Base-by-base conservation (phyloP, 2,329 filamentous ascomycete genomes). In the Mariannaea elegans region DNA sequence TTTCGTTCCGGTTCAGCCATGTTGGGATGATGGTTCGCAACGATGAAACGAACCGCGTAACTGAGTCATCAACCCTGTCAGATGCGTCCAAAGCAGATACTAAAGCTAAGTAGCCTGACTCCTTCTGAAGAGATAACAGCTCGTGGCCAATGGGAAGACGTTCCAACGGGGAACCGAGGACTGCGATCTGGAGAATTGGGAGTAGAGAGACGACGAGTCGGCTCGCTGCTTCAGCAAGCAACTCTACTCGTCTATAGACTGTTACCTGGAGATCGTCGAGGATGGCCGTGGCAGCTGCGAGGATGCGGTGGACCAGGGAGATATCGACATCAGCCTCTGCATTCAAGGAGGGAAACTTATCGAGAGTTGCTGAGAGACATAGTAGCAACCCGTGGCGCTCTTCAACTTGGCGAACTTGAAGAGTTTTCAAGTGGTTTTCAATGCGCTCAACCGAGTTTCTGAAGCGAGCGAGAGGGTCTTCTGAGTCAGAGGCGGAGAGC, bases 321-420 rank as follows among this genome's bases (percentile, higher is more conserved):
- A 65, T 49, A 7, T 65, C 54, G 12, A 73, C 45, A 10, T 70
- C 50, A 9, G 44, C 14, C 18, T 36, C 54, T 18, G 58, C 18
- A 4, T 49, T 55, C 4, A 81, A 58, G 3, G 66, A 68, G 0
- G 82, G 79, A 10, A 85, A 67, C 6, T 74, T 72, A 50, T 87
- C 81, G 4, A 89, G 69, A 0, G 90, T 76, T 5, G 84, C 81
- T 2, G 89, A 84, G n/a, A 90, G 76, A 27, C 84, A 83, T 7
- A 90, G 74, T 1, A 91, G 70, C 4, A 92, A 75, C 0, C 90
- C 90, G 69, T 93, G 90, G 2, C 87, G 81, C 69, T 91, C 88
- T 69, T 92, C 89, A 2, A 89, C 84, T 67, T 92, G 87, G 29
- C 88, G 81, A 21, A 68, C 69, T 38, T 72, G 71, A 4, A 90